Evolutionary conservation across 2,329 filamentous ascomycete genomes (phyloP).

Genomic region (Fusarium nodosum): DNA sequence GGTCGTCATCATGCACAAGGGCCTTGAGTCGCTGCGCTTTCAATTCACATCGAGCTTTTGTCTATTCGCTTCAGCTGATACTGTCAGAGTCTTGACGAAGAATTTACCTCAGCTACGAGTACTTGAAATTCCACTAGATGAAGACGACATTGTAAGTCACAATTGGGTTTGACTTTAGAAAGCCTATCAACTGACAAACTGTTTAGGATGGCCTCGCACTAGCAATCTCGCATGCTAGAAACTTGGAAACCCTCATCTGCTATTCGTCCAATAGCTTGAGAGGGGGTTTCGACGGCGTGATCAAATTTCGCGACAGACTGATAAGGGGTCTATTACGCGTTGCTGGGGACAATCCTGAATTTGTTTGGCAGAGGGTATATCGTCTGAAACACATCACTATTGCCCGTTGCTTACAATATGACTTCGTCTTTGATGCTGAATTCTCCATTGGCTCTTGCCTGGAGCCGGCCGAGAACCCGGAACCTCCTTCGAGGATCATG

Average conservation of each 20-base stretch:
- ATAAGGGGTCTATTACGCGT: background rate
- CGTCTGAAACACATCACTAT: background rate
- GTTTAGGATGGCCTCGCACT: background rate
- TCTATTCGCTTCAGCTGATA: background rate
- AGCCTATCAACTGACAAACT: background rate
- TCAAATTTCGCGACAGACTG: accelerated
- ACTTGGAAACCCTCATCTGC: background rate
- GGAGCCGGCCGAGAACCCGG: background rate
- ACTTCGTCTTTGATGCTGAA: too few relatives aligned
- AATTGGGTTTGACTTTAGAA: too few relatives aligned
- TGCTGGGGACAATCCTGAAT: background rate
- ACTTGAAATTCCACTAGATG: background rate
- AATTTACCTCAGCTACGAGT: background rate
- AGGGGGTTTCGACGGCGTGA: accelerated
- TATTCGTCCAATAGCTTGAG: background rate
- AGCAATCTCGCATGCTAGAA: background rate
- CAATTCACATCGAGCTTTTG: accelerated
- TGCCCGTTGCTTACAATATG: too few relatives aligned
- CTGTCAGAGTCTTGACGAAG: background rate
- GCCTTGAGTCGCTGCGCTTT: background rate
- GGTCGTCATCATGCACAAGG: background rate
- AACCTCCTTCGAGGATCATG: background rate
- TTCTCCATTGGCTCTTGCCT: accelerated
- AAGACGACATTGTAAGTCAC: background rate
- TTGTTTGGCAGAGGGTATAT: conserved; percentile 8